Evolutionary conservation across 2,329 filamentous ascomycete genomes (phyloP).

Genomic region (Venturia carpophila): DNA sequence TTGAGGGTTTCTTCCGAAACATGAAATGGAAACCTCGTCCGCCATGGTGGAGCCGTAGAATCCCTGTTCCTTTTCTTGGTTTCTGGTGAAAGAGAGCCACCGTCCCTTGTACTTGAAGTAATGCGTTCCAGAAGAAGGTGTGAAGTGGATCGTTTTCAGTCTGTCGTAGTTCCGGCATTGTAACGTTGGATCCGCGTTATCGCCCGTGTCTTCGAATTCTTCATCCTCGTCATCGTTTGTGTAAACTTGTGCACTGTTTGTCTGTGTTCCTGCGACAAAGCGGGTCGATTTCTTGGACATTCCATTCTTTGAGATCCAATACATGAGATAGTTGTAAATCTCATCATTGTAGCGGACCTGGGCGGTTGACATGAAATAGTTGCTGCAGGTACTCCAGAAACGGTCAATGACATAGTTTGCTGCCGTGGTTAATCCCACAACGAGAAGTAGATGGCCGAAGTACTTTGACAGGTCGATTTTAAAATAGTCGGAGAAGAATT

Average conservation of each 20-base stretch:
- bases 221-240: slow-evolving; percentile 7
- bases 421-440: slow-evolving; percentile 7
- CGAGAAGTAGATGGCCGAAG: slow-evolving; percentile 10
- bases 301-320: slow-evolving; percentile 12
- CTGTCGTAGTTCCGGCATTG: slow-evolving; percentile 3
- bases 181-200: neutral
- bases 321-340: slow-evolving; percentile 16
- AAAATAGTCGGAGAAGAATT: slow-evolving; percentile 15
- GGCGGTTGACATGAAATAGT: slow-evolving; percentile 13
- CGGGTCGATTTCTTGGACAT: slow-evolving; percentile 6
- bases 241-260: slow-evolving; percentile 6
- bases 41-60: slow-evolving; percentile 11
- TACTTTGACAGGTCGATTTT: slow-evolving; percentile 14
- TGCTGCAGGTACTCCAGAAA: slow-evolving; percentile 2
- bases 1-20: slow-evolving; percentile 13
- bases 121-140: slow-evolving; percentile 8
- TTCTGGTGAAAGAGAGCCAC: slow-evolving; percentile 10
- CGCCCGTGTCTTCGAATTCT: slow-evolving; percentile 9
- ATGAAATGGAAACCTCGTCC: slow-evolving; percentile 14
- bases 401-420: slow-evolving; percentile 14
- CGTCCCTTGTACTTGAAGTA: slow-evolving; percentile 16
- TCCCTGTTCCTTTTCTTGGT: slow-evolving; percentile 16
- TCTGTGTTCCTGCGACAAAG: slow-evolving; percentile 13
- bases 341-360: slow-evolving; percentile 14
- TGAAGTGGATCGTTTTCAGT: slow-evolving; percentile 11